phyloP scores from a whole-genome alignment of 345 rosid genomes.

The Eucalyptus regnans region DNA sequence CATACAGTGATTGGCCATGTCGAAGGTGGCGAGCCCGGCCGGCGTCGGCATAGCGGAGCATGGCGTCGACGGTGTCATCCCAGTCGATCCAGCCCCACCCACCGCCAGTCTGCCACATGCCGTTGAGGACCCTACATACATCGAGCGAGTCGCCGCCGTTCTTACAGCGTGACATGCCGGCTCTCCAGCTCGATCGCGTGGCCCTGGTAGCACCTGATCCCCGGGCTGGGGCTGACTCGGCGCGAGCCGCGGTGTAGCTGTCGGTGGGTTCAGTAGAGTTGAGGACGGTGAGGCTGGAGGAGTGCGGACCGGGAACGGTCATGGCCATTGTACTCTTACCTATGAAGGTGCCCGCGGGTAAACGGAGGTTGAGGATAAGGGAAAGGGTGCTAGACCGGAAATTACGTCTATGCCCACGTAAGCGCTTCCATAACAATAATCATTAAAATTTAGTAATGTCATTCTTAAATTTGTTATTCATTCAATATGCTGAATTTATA shows the following conservation, averaged over 20 bases:
- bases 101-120: constrained; percentile 79
- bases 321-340: background rate
- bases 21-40: constrained; percentile 91
- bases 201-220: constrained; percentile 24
- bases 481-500: background rate
- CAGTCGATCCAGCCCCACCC: constrained; percentile 76
- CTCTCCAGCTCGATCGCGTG: constrained; percentile 6
- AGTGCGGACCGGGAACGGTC: rapidly evolving
- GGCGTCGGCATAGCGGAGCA: constrained; percentile 57
- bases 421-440: background rate
- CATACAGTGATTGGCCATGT: constrained; percentile 90
- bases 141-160: constrained; percentile 67
- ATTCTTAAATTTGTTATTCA: too few species aligned
- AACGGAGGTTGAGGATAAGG: background rate
- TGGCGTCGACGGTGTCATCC: constrained; percentile 65
- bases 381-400: rapidly evolving
- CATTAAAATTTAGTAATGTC: background rate
- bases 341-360: background rate
- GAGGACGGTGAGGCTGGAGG: constrained; percentile 13
- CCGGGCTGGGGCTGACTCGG: background rate
- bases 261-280: background rate
- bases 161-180: constrained; percentile 27
- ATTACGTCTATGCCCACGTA: background rate
- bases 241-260: background rate
- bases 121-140: constrained; percentile 60